Evolutionary conservation across 805 yeast genomes (phyloP).

Genomic region (Ogataea kodamae): DNA sequence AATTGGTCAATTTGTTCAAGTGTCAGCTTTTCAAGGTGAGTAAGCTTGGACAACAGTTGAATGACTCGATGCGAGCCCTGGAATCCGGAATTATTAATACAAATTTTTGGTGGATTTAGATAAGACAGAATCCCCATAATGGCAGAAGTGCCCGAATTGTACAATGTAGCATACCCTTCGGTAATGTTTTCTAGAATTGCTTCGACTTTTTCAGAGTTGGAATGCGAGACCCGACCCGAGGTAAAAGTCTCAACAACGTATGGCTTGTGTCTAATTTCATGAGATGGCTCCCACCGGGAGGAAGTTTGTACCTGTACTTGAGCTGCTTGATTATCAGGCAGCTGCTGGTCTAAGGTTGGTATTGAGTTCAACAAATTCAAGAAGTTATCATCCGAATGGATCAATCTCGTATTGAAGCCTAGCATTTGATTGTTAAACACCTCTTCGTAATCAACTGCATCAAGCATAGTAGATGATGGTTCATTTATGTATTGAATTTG

Average conservation of each 20-base stretch:
- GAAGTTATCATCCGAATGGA: slow-evolving; percentile 35
- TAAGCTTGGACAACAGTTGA: slow-evolving; percentile 39
- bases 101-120: slow-evolving; percentile 42
- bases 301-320: slow-evolving; percentile 3
- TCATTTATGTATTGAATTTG: background rate
- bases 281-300: slow-evolving; percentile 1
- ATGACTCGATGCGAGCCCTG: slow-evolving; percentile 52
- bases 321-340: slow-evolving; percentile 1
- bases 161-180: slow-evolving; percentile 44
- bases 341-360: slow-evolving; percentile 4
- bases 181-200: slow-evolving; percentile 42
- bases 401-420: slow-evolving; percentile 36
- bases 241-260: slow-evolving; percentile 29
- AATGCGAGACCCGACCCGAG: slow-evolving; percentile 44
- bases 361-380: slow-evolving; percentile 15
- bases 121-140: slow-evolving; percentile 47
- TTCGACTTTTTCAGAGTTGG: slow-evolving; percentile 47
- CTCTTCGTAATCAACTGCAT: slow-evolving; percentile 20
- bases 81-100: slow-evolving; percentile 45
- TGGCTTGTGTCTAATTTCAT: slow-evolving; percentile 12
- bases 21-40: slow-evolving; percentile 38
- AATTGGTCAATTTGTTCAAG: slow-evolving; percentile 35
- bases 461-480: background rate
- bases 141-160: slow-evolving; percentile 50
- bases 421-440: slow-evolving; percentile 28